phyloP scores from a whole-genome alignment of 306 rosid genomes.

The Rosa lucieae region DNA sequence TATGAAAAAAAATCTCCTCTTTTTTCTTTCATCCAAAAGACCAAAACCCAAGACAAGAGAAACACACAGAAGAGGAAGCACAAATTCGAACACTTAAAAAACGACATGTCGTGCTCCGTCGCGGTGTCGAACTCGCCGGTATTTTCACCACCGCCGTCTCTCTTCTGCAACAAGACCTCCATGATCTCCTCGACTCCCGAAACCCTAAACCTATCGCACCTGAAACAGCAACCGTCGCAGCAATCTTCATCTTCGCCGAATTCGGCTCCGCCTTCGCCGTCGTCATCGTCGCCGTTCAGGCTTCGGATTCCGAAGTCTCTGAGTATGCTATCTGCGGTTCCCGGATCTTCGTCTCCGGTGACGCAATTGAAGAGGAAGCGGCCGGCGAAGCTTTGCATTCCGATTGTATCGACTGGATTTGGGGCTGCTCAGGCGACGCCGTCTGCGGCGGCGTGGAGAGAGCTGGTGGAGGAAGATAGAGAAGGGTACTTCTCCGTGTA shows the following conservation, averaged over 20 bases:
- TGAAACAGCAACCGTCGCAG: conserved; percentile 37
- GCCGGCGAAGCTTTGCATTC: conserved; percentile 75
- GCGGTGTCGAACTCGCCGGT: conserved; percentile 77
- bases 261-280: conserved; percentile 51
- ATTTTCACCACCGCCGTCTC: conserved; percentile 66
- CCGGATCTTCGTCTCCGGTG: conserved; percentile 35
- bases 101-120: conserved; percentile 75
- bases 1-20: no score
- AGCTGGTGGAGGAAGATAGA: conserved; percentile 54
- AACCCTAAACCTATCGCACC: conserved; percentile 42
- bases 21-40: neutral
- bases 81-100: neutral
- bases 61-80: neutral
- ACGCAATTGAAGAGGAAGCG: conserved; percentile 84
- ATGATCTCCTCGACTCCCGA: conserved; percentile 55
- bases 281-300: conserved; percentile 75
- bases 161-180: conserved; percentile 54
- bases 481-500: conserved; percentile 66
- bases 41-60: no score
- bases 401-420: conserved; percentile 47
- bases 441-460: conserved; percentile 45
- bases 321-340: conserved; percentile 30
- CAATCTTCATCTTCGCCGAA: conserved; percentile 49
- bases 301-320: conserved; percentile 58
- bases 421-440: conserved; percentile 47